These are phyloP conservation scores for Lumnitzera racemosa DNA, from an alignment of 345 rosid genomes.

Conservation along the genomic window DNA sequence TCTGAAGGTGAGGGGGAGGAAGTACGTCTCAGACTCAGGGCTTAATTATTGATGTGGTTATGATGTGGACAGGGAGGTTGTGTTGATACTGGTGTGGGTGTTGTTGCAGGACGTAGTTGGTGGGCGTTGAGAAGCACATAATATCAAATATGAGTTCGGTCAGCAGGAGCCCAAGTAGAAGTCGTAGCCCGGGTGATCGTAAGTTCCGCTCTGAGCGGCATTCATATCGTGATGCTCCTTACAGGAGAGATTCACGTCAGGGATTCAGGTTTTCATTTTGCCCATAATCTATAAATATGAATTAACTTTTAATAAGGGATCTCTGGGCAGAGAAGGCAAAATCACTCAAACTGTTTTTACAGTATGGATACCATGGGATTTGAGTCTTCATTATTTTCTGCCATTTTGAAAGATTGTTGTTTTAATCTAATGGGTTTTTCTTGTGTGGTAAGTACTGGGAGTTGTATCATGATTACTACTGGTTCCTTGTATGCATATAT, in stretches of 20 bases:
- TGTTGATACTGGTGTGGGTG: constrained; percentile 32
- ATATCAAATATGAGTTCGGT: constrained; percentile 50
- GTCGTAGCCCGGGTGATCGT: constrained; percentile 82
- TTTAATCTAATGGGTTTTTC: too few relatives aligned
- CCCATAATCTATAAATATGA: constrained; percentile 9
- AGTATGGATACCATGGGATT: too few relatives aligned
- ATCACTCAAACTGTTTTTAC: too few relatives aligned
- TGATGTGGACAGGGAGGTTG: constrained; percentile 64
- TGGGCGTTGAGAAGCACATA: constrained; percentile 26
- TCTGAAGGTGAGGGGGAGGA: too few relatives aligned
- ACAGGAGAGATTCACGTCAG: constrained; percentile 68
- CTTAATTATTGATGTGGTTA: constrained; percentile 33
- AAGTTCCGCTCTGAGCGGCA: constrained; percentile 74
- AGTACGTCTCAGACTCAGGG: too few relatives aligned
- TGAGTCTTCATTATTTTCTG: too few relatives aligned
- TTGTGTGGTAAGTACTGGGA: too few relatives aligned
- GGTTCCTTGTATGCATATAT: too few relatives aligned
- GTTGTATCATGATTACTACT: too few relatives aligned
- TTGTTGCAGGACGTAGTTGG: constrained; percentile 35
- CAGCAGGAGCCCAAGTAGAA: constrained; percentile 69
- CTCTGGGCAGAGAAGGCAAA: too few relatives aligned
- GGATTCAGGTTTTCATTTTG: constrained; percentile 68
- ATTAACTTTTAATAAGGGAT: neutral
- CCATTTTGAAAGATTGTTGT: too few relatives aligned
- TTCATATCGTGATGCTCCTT: constrained; percentile 87